These are phyloP conservation scores for Blastobotrys muscicola DNA, from an alignment of 805 yeast species.

Conservation along the genomic window DNA sequence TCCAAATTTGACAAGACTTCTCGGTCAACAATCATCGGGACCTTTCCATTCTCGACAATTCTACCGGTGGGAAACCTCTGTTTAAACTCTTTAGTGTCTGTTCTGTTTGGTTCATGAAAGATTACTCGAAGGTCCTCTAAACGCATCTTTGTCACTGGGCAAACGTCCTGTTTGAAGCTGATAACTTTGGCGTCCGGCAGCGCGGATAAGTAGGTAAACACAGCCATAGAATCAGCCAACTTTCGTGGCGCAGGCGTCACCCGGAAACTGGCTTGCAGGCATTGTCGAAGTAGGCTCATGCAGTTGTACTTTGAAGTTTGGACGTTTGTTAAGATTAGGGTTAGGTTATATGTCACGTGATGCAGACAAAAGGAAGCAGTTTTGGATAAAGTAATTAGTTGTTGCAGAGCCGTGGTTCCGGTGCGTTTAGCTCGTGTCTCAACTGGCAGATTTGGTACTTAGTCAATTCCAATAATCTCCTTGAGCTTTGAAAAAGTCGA, in stretches of 20 bases:
- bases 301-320: too few relatives aligned
- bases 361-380: too few relatives aligned
- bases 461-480: too few relatives aligned
- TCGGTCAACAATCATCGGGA: background rate
- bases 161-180: constrained; percentile 22
- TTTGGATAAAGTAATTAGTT: too few relatives aligned
- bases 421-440: too few relatives aligned
- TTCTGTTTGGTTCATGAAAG: constrained; percentile 18
- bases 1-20: constrained; percentile 1
- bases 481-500: too few relatives aligned
- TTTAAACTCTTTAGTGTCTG: background rate
- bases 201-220: constrained; percentile 10
- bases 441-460: too few relatives aligned
- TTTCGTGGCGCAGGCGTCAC: constrained; percentile 2
- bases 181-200: constrained; percentile 16
- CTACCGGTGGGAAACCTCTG: constrained; percentile 1
- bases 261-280: constrained; percentile 4
- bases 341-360: too few relatives aligned
- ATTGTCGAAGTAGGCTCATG: background rate
- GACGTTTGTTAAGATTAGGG: too few relatives aligned
- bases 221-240: background rate
- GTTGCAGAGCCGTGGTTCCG: too few relatives aligned
- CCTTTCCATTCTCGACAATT: constrained; percentile 1
- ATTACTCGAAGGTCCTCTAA: constrained; percentile 19
- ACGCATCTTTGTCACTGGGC: constrained; percentile 27